Percentiles rank a stretch among this genome's conserved stretches.
phyloP scores from a whole-genome alignment of 176 grass and related monocot species.

The Ampelocalamus luodianensis region DNA sequence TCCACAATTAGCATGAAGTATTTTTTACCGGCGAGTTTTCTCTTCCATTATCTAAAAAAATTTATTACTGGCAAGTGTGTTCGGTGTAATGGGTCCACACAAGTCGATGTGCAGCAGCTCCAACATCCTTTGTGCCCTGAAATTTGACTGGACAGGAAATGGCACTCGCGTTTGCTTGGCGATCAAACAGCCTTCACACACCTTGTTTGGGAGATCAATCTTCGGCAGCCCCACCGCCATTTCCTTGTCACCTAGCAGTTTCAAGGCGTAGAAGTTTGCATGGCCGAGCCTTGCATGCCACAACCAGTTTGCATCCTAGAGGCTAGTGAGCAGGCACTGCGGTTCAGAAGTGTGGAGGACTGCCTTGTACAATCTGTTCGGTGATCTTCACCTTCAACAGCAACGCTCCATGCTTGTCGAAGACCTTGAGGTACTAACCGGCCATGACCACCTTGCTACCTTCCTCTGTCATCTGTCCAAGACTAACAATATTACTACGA shows the following conservation, averaged over 20 bases:
- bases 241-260: not conserved
- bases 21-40: no score
- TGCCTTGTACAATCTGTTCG: not conserved
- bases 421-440: not conserved
- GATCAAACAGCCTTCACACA: not conserved
- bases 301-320: not conserved
- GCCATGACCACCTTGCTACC: not conserved
- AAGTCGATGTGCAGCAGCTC: not conserved
- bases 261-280: not conserved
- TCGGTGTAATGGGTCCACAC: not conserved
- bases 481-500: not conserved
- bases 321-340: no score
- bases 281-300: not conserved
- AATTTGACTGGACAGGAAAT: not conserved
- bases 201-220: not conserved
- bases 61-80: not conserved
- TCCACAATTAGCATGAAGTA: not conserved
- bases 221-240: not conserved
- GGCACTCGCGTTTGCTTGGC: not conserved
- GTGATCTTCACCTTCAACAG: not conserved
- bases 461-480: not conserved
- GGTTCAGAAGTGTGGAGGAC: no score
- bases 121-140: not conserved
- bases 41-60: no score
- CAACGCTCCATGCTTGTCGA: not conserved